Conservation (phyloP, 1,284 basidiomycete genomes). For the Ganoderma leucocontextum region DNA sequence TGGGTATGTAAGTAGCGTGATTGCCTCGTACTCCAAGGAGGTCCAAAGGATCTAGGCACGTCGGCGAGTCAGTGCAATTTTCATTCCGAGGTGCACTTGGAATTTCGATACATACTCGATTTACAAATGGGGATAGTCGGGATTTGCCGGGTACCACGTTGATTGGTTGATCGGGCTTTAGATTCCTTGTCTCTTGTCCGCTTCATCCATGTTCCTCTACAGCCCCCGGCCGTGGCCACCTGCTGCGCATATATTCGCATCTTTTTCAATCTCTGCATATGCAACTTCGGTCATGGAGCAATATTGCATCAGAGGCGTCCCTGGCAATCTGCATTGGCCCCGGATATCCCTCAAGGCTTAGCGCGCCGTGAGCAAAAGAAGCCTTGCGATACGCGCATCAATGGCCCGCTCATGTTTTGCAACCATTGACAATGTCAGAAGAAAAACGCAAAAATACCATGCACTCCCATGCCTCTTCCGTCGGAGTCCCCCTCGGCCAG, state of each 20-base stretch:
- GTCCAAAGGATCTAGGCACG: background rate
- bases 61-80: background rate
- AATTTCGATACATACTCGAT: background rate
- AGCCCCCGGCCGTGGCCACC: background rate
- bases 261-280: background rate
- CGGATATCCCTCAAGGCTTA: background rate
- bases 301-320: background rate
- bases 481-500: background rate
- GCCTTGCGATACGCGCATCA: background rate
- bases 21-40: background rate
- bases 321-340: background rate
- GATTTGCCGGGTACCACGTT: background rate
- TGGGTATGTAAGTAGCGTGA: background rate
- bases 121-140: background rate
- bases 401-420: background rate
- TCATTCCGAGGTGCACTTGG: background rate
- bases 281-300: background rate
- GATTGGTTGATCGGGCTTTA: background rate
- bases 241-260: background rate
- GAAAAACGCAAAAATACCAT: background rate
- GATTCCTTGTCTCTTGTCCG: constrained; percentile 4
- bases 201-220: background rate
- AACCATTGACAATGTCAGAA: background rate
- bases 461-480: background rate
- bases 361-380: background rate